Conservation (phyloP, 805 yeast species). For the Ogataea populi-albae region DNA sequence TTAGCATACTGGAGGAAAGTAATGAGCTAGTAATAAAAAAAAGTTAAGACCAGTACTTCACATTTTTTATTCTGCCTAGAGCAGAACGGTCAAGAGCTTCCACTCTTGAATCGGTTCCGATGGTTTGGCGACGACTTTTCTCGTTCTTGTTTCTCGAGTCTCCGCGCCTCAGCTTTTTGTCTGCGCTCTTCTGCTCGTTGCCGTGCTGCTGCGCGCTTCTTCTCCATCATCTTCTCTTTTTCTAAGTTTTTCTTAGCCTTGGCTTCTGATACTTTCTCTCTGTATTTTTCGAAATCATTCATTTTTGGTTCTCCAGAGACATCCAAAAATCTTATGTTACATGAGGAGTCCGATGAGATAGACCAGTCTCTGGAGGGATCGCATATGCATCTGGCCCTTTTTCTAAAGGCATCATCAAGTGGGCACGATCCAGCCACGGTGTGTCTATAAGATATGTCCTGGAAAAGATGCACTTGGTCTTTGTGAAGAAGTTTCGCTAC, state of each 20-base stretch:
- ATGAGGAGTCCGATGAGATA: slow-evolving; percentile 38
- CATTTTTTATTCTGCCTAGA: too few relatives aligned
- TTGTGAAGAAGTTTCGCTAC: slow-evolving; percentile 47
- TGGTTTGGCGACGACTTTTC: slow-evolving; percentile 2
- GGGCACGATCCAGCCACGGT: slow-evolving; percentile 82
- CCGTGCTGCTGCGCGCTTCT: slow-evolving; percentile 15
- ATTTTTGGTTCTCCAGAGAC: slow-evolving; percentile 19
- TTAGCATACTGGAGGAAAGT: too few relatives aligned
- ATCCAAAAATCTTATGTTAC: slow-evolving; percentile 28
- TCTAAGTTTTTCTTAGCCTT: slow-evolving; percentile 8
- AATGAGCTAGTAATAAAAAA: too few relatives aligned
- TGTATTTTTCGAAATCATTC: slow-evolving; percentile 25
- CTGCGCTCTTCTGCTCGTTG: slow-evolving; percentile 22
- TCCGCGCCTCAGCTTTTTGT: slow-evolving; percentile 22
- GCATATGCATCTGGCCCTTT: slow-evolving; percentile 65
- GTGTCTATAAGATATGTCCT: slow-evolving; percentile 79
- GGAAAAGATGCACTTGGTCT: slow-evolving; percentile 70
- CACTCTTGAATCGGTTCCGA: too few relatives aligned
- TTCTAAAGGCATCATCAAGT: slow-evolving; percentile 52
- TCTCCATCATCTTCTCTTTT: slow-evolving; percentile 12
- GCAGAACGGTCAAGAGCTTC: too few relatives aligned
- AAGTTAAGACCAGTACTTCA: too few relatives aligned
- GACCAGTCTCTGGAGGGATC: slow-evolving; percentile 68
- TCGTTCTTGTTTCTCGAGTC: slow-evolving; percentile 19
- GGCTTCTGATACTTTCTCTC: slow-evolving; percentile 11